Evolutionary conservation across 805 yeast genomes (phyloP), one percentile per base, ranked within the genome.

Genomic region (Brettanomyces sp.): DNA sequence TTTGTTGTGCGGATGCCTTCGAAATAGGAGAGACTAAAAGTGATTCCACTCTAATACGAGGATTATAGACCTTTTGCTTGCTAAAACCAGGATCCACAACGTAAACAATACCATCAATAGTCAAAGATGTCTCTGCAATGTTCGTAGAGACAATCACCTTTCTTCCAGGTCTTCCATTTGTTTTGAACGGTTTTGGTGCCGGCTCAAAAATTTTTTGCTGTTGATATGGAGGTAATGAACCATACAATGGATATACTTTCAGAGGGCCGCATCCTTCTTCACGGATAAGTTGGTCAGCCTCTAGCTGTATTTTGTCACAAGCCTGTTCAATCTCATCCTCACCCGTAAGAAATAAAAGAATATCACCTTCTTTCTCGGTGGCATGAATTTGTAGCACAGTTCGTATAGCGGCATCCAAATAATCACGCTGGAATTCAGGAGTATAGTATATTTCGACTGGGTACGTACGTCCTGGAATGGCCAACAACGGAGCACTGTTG

Each of bases 271-370:
- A 81, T 22, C 80, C 83, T 56, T 88, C 88, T 58, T 93, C 98
- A 60, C 96, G 77, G 24, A 84, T 73, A 59, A 93, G 68, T 56
- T 84, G 95, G 59, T 93, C 99, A 42, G 82, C 87, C 67, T 93
- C 99, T 42, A 91, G 67, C 2, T 85, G 74, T 44, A 91, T 80
- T 62, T 88, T 89, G 48, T 95, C 75, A 54, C 95, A 89, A 0
- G 98, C 96, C 57, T 91, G 97, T 66, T 93, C 99, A 62, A 91
- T 93, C 66, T 90, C 98, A 60, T 90, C 98, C 67, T 90, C 97
- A 74, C 98, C 98, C 0, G 97, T 90, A 55, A 90, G 71, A 59
- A 90, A 90, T 45, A 90, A 64, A 42, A 90, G 66, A 46, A 90
- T 80, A 64, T 90, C 98, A 52, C 98, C 98, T 50, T 81, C 89